Base-by-base conservation (phyloP, 2,329 filamentous ascomycete species). In the Aureobasidium sp. region DNA sequence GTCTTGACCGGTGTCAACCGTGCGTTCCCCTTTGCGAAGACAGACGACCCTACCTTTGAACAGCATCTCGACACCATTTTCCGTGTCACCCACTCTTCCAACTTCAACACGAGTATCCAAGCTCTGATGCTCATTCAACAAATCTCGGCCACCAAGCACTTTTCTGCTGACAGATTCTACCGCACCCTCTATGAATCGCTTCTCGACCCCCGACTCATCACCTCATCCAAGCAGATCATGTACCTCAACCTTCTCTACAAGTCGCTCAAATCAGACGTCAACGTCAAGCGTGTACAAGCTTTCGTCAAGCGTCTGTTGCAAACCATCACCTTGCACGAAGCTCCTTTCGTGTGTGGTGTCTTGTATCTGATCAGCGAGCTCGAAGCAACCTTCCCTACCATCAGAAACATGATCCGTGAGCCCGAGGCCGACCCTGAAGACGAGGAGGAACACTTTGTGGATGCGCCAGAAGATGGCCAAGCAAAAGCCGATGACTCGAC, bases 41-140 rank as follows among this genome's bases (percentile, higher is more conserved):
- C 86, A 1, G 88, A 93, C 63, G 83, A 88, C 61, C 80, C 83
- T 38, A 86, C 83, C 21, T 81, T 97, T 59, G 88, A 94, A 64
- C 83, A 85, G 55, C 91, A 98, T 64, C 80, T 98, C 54, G 86
- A 97, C 66, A 96, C 91, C 3, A 79, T 98, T 22, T 98, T 96
- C 78, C 85, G 83, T 62, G 93, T 98, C 63, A 95, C 93, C 0
- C 93, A 98, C 70, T 97, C 91, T 1, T 89, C 91, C 54, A 98
- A 98, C 70, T 97, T 98, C 79, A 98, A 97, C 72, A 98, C 93
- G 1, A 93, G 90, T 66, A 88, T 98, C 32, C 93, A 98, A 70
- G 91, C 93, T 29, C 79, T 98, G 59, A 86, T 95, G 72, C 76
- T 98, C 42, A 94, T 98, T 60, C 93, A 97, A 67, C 93, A 97